These are phyloP conservation scores for Pezicula radicicola DNA, from an alignment of 2,329 filamentous ascomycete species.

Conservation along the genomic window DNA sequence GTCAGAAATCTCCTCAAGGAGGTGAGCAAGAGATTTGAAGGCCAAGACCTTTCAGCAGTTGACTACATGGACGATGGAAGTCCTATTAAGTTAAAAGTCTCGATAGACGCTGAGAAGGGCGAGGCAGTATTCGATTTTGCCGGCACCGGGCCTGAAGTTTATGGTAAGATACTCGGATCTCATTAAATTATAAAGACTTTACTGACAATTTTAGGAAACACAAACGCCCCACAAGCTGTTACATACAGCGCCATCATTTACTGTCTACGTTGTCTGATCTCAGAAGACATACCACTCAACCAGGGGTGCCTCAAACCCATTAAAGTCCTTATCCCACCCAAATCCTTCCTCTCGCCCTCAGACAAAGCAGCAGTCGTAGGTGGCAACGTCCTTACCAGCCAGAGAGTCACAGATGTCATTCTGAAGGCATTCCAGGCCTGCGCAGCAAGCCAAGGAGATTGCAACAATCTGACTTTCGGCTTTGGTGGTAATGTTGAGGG, in stretches of 20 bases:
- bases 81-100: slow-evolving; percentile 71
- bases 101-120: slow-evolving; percentile 70
- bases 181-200: not conserved
- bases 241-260: slow-evolving; percentile 86
- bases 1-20: slow-evolving; percentile 72
- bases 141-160: slow-evolving; percentile 77
- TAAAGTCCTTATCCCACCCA: slow-evolving; percentile 68
- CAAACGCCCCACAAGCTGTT: slow-evolving; percentile 78
- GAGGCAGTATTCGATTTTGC: slow-evolving; percentile 77
- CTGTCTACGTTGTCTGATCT: slow-evolving; percentile 76
- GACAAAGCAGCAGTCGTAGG: slow-evolving; percentile 78
- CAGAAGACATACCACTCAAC: slow-evolving; percentile 80
- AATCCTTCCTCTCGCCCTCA: slow-evolving; percentile 71
- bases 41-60: slow-evolving; percentile 66
- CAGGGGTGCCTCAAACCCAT: slow-evolving; percentile 81
- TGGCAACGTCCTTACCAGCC: slow-evolving; percentile 77
- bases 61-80: slow-evolving; percentile 89
- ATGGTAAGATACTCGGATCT: slow-evolving; percentile 43
- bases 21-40: slow-evolving; percentile 66
- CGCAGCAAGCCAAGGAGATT: slow-evolving; percentile 76
- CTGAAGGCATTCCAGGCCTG: slow-evolving; percentile 77
- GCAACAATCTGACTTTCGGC: slow-evolving; percentile 83
- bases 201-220: slow-evolving; percentile 48
- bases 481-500: slow-evolving; percentile 66
- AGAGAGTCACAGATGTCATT: slow-evolving; percentile 81